phyloP scores from a whole-genome alignment of 805 yeast genomes.

The Lipomyces starkeyi region DNA sequence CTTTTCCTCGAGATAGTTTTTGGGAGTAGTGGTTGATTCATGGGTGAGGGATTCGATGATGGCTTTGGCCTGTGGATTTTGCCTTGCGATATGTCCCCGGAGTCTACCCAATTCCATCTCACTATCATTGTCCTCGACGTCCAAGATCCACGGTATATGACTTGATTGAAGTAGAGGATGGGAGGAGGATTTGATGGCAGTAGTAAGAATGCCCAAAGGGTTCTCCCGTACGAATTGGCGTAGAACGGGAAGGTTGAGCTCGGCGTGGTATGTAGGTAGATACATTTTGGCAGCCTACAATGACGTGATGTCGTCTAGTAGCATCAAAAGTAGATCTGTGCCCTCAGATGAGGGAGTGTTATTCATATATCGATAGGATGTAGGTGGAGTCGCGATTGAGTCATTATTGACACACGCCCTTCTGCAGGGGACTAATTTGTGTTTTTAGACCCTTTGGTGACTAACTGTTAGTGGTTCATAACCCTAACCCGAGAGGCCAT shows the following conservation, averaged over 20 bases:
- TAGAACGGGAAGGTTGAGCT: slow-evolving; percentile 37
- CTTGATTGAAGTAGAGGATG: slow-evolving; percentile 56
- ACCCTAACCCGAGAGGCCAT: no score
- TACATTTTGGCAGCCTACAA: slow-evolving; percentile 3
- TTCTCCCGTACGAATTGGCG: slow-evolving; percentile 49
- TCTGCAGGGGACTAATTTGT: no score
- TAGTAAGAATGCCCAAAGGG: slow-evolving; percentile 59
- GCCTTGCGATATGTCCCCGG: slow-evolving; percentile 62
- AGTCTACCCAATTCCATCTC: slow-evolving; percentile 51
- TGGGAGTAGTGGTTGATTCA: slow-evolving; percentile 9
- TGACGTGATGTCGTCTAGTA: background rate
- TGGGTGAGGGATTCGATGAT: slow-evolving; percentile 39
- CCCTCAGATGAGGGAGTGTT: no score
- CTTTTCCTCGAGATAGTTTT: slow-evolving; percentile 49
- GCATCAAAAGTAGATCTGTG: background rate
- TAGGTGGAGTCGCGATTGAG: slow-evolving; percentile 6
- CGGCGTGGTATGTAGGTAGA: slow-evolving; percentile 10
- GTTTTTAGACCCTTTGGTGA: no score
- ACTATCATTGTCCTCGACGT: slow-evolving; percentile 42
- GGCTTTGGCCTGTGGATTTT: slow-evolving; percentile 54
- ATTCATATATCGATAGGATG: no score
- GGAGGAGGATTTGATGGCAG: slow-evolving; percentile 40
- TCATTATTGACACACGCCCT: no score
- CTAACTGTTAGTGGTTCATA: no score
- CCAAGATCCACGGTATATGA: slow-evolving; percentile 61